Evolutionary conservation across 1,284 basidiomycete genomes (phyloP).

Genomic region (Kwoniella shivajii): DNA sequence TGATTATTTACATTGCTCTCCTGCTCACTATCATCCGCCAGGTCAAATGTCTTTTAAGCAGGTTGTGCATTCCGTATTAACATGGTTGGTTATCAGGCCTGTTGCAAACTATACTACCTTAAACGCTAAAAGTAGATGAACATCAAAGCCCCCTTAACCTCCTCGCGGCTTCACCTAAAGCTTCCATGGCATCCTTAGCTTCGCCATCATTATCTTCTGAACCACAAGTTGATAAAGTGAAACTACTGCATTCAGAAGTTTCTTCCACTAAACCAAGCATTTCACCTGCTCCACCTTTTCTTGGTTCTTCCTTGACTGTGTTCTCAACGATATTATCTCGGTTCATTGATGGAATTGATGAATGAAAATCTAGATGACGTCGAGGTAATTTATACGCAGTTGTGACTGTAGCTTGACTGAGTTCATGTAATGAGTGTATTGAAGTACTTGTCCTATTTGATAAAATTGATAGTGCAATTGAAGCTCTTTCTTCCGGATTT

Average conservation of each 20-base stretch:
- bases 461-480: slow-evolving; percentile 9
- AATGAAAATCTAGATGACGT: not conserved
- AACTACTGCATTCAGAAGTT: slow-evolving; percentile 4
- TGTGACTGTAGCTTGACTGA: slow-evolving; percentile 11
- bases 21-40: too few relatives aligned
- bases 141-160: not conserved
- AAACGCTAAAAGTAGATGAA: too few relatives aligned
- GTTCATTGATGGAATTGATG: not conserved
- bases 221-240: slow-evolving; percentile 1
- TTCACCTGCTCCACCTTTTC: not conserved
- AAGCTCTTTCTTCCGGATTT: slow-evolving; percentile 6
- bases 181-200: slow-evolving; percentile 15
- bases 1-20: too few relatives aligned
- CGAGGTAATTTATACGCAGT: slow-evolving; percentile 10
- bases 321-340: not conserved
- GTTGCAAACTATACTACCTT: too few relatives aligned
- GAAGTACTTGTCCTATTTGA: slow-evolving; percentile 1
- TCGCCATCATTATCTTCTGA: slow-evolving; percentile 10
- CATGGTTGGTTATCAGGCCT: too few relatives aligned
- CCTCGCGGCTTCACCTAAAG: slow-evolving; percentile 15
- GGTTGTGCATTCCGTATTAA: too few relatives aligned
- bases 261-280: too few relatives aligned
- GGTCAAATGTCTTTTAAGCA: too few relatives aligned
- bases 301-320: not conserved
- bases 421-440: slow-evolving; percentile 9